These are phyloP conservation scores for Phytophthora agathidicida DNA, from an alignment of 352 stramenopile genomes.

Conservation along the genomic window DNA sequence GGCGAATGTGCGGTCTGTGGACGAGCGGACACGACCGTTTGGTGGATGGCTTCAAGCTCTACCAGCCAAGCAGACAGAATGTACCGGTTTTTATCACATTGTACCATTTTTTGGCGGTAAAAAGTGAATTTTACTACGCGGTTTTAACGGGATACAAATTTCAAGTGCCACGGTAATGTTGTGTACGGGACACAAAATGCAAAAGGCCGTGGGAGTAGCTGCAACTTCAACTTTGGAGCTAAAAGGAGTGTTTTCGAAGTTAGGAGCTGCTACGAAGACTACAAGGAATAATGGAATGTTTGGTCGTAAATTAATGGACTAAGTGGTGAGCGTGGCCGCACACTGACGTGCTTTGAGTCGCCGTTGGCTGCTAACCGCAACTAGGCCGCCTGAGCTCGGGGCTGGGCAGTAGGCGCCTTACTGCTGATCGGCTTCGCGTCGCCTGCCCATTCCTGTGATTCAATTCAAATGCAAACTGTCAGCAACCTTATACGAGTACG, in stretches of 20 bases:
- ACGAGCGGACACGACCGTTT: neutral
- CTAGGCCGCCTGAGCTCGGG: neutral
- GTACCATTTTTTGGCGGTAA: neutral
- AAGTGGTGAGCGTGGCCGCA: neutral
- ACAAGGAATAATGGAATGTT: no score
- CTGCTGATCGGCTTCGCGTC: neutral
- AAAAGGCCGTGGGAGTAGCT: no score
- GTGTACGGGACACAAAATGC: no score
- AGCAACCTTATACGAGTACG: neutral
- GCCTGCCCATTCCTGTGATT: conserved; percentile 14
- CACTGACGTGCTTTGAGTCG: neutral
- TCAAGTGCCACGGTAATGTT: no score
- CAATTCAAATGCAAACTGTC: no score
- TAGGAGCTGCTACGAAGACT: no score
- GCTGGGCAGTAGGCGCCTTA: neutral
- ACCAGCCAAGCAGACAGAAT: conserved; percentile 10
- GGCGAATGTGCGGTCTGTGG: conserved; percentile 2
- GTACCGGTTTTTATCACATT: neutral
- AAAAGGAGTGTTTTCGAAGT: no score
- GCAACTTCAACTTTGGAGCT: no score
- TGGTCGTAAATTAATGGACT: no score
- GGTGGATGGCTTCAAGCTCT: conserved; percentile 12
- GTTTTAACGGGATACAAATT: no score
- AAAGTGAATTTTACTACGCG: neutral
- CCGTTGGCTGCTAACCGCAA: neutral